Evolutionary conservation across 163 green algal species (phyloP), one percentile per base, ranked within the genome.

Genomic region (Trebouxiophyceae sp.): DNA sequence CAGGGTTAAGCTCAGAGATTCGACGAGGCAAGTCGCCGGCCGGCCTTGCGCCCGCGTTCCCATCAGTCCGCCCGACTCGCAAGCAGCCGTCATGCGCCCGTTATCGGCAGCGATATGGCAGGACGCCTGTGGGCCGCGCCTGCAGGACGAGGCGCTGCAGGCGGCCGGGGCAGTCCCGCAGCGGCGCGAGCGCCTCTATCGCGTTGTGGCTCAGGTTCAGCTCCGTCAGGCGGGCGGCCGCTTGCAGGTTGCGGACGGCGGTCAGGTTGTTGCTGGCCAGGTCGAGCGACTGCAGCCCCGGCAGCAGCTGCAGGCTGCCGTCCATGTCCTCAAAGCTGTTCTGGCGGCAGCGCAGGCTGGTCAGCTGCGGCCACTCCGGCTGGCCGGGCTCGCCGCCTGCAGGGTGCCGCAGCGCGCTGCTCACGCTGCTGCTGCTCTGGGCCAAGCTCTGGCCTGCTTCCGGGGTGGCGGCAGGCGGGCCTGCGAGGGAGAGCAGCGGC

Each of bases 191-290:
- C 19, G 45, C 63, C 8, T 5, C 4, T n/a, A 72, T 62, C 45
- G 46, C 24, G 57, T 72, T 72, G 66, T 72, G 24, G 57, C 66
- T 72, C 22, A 72, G 57, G 27, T 63, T 28, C 23, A 72, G 58
- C 45, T 60, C 29, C 5, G 62, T 60, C 62, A 67, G 45, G 6
- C 4, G 4, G 29, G 29, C 3, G 62, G 30, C 47, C 4, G 46
- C 46, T 1, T 45, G 31, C 46, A 67, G 62, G 45, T 60, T 60
- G 22, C 31, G 29, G 16, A 60, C 12, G 7, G 23, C 54, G 27
- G 3, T 7, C 29, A 67, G 32, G 45, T 67, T 67, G 46, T 67
- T 67, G 45, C 46, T 54, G 29, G 30, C 54, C 62, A 67, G 45
- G 45, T 60, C 29, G 22, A 60, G 29, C 19, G 26, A 23, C 29